phyloP scores from a whole-genome alignment of 2,329 filamentous ascomycete genomes.

The Microsporum ferrugineum region DNA sequence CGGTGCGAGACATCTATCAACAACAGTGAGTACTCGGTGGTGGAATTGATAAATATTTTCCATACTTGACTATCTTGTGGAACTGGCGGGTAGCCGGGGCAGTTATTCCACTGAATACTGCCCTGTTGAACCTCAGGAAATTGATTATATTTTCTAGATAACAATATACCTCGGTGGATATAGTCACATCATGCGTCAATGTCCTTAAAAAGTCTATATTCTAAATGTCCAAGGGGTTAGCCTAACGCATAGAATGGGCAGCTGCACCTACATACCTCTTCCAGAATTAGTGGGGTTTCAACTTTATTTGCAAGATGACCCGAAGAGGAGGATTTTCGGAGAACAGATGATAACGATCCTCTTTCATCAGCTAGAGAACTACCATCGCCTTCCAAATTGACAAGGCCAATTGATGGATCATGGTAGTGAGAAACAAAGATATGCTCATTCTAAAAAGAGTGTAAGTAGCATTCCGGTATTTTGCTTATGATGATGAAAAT shows the following conservation, averaged over 20 bases:
- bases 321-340: slow-evolving; percentile 20
- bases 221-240: slow-evolving; percentile 14
- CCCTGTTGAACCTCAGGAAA: slow-evolving; percentile 79
- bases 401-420: slow-evolving; percentile 56
- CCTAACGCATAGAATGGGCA: background rate
- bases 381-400: slow-evolving; percentile 49
- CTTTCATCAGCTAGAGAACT: slow-evolving; percentile 25
- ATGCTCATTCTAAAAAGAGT: slow-evolving; percentile 52
- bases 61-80: slow-evolving; percentile 50
- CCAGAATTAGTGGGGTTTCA: slow-evolving; percentile 1
- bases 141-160: slow-evolving; percentile 82
- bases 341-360: slow-evolving; percentile 28
- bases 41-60: background rate
- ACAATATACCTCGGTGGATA: slow-evolving; percentile 65
- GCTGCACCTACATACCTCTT: slow-evolving; percentile 3
- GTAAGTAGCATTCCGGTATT: background rate
- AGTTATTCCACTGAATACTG: slow-evolving; percentile 65
- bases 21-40: slow-evolving; percentile 17
- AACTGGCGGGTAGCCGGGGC: slow-evolving; percentile 71
- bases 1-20: slow-evolving; percentile 57
- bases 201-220: slow-evolving; percentile 48
- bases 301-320: background rate
- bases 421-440: slow-evolving; percentile 86
- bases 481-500: background rate
- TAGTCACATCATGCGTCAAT: slow-evolving; percentile 47